Evolutionary conservation across 352 stramenopile species (phyloP).

Genomic region (Heterotrichella gracilis): DNA sequence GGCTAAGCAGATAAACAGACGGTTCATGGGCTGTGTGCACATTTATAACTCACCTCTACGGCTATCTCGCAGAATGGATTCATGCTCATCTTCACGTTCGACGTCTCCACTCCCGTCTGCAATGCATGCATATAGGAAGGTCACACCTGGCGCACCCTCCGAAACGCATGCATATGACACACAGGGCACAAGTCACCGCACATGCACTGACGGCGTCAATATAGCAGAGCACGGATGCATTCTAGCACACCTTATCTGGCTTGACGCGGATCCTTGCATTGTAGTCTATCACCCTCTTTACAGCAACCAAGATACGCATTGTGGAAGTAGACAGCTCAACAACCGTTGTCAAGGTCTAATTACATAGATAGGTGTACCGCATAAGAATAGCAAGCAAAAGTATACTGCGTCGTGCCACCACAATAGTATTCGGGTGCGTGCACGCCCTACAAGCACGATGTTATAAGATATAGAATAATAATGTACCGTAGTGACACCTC

Average conservation of each 20-base stretch:
- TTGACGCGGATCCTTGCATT: conserved; percentile 21
- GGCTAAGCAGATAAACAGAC: too few relatives aligned
- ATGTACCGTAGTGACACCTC: too few relatives aligned
- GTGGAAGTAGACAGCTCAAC: not conserved
- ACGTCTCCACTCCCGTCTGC: conserved; percentile 61
- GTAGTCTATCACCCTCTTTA: conserved; percentile 18
- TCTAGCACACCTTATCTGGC: conserved; percentile 17
- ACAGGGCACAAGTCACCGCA: not conserved
- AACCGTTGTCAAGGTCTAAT: too few relatives aligned
- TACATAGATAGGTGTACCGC: too few relatives aligned
- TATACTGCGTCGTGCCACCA: too few relatives aligned
- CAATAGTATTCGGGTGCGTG: too few relatives aligned
- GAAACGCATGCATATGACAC: not conserved
- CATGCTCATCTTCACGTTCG: conserved; percentile 98
- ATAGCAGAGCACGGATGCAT: not conserved
- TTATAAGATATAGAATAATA: too few relatives aligned
- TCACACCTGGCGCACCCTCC: not conserved
- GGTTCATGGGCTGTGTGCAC: too few relatives aligned
- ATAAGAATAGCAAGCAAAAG: too few relatives aligned
- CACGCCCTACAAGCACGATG: too few relatives aligned
- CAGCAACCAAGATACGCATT: conserved; percentile 13
- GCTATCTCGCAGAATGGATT: conserved; percentile 98
- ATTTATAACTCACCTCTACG: too few relatives aligned
- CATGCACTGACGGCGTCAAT: not conserved
- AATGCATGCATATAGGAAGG: too few relatives aligned